Conservation (phyloP, 192 early-diverging fungal species). For the Coemansia sp. region DNA sequence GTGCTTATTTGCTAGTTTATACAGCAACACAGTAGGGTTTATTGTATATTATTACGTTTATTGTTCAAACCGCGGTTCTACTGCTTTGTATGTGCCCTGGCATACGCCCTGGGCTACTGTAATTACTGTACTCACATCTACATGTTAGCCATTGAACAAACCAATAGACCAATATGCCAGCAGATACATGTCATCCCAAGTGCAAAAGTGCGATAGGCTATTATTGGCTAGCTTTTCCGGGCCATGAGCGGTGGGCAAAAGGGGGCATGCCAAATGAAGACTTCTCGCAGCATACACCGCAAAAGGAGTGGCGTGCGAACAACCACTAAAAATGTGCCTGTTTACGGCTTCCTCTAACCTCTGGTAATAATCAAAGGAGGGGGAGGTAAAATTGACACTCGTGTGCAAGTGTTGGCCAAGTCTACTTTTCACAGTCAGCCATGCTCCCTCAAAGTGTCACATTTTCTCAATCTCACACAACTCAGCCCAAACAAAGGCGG, state of each 20-base stretch:
- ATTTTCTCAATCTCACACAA: neutral
- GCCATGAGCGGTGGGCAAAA: neutral
- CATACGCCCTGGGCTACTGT: neutral
- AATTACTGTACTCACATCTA: neutral
- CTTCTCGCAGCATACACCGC: neutral
- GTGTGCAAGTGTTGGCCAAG: neutral
- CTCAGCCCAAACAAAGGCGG: neutral
- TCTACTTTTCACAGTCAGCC: neutral
- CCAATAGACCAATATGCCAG: neutral
- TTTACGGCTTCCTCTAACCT: neutral
- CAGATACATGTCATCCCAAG: no score
- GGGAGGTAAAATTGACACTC: neutral
- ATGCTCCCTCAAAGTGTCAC: neutral
- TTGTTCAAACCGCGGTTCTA: neutral
- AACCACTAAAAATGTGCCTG: neutral
- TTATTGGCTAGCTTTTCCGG: neutral
- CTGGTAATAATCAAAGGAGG: neutral
- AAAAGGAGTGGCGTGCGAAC: conserved; percentile 19
- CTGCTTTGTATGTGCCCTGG: neutral
- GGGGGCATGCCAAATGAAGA: neutral
- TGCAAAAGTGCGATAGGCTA: no score
- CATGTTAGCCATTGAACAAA: neutral
- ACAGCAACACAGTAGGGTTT: neutral
- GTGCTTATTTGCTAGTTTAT: neutral
- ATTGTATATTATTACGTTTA: neutral